Evolutionary conservation across 192 early-diverging fungal species (phyloP).

Genomic region (Piromyces finnis): DNA sequence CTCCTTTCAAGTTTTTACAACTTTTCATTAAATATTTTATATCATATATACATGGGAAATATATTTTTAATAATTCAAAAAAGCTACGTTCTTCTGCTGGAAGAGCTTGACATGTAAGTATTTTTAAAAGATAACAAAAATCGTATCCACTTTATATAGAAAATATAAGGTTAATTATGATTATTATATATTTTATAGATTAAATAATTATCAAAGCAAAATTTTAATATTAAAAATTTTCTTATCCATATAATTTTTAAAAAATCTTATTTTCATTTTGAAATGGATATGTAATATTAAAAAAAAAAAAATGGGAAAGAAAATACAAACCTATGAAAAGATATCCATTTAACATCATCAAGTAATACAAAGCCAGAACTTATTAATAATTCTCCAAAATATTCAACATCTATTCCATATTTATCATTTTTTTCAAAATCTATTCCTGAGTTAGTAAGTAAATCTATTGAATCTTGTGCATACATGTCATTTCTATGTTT

Average conservation of each 20-base stretch:
- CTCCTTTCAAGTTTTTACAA: conserved; percentile 88
- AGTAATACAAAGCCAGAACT: conserved; percentile 90
- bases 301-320: conserved; percentile 1
- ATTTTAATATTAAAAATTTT: no score
- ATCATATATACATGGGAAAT: conserved; percentile 98
- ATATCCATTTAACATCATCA: conserved; percentile 92
- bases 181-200: no score
- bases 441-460: conserved; percentile 91
- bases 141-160: conserved; percentile 82
- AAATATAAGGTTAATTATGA: no score
- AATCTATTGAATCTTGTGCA: conserved; percentile 95
- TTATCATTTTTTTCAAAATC: conserved; percentile 95
- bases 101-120: conserved; percentile 74
- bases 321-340: conserved; percentile 89
- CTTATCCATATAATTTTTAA: no score
- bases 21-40: conserved; percentile 98
- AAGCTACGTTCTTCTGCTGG: conserved; percentile 91
- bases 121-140: conserved; percentile 94
- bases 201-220: no score
- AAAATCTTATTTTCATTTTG: no score
- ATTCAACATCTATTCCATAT: conserved; percentile 82
- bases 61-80: conserved; percentile 75
- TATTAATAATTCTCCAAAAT: conserved; percentile 94
- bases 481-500: conserved; percentile 93
- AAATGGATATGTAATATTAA: conserved; percentile 5